Conservation (phyloP, 441 rosid genomes). For the Oxalis stricta region DNA sequence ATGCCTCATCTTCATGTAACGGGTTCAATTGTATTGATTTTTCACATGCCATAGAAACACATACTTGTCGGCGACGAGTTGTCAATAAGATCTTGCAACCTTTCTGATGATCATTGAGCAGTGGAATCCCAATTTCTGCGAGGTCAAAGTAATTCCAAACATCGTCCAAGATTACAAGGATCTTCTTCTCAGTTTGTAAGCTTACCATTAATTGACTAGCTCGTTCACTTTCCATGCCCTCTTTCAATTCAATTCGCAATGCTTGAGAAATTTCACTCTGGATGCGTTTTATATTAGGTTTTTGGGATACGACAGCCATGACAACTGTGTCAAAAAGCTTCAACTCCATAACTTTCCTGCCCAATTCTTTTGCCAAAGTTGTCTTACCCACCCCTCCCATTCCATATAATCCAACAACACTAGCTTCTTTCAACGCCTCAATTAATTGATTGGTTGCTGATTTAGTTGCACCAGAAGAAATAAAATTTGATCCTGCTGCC, state of each 20-base stretch:
- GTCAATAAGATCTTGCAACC: not conserved
- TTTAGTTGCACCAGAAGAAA: too few species aligned
- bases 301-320: slow-evolving; percentile 1
- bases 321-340: slow-evolving; percentile 1
- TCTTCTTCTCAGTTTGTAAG: not conserved
- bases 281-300: not conserved
- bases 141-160: slow-evolving; percentile 6
- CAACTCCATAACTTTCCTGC: not conserved
- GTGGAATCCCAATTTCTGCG: slow-evolving; percentile 5
- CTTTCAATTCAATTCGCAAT: slow-evolving; percentile 1
- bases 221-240: not conserved
- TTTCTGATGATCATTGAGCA: not conserved
- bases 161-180: slow-evolving; percentile 13
- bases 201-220: not conserved
- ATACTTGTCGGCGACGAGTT: not conserved
- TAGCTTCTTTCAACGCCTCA: too few species aligned
- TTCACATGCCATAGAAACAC: not conserved
- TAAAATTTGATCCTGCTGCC: too few species aligned
- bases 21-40: not conserved
- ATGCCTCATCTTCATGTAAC: not conserved
- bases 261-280: slow-evolving; percentile 8
- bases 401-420: too few species aligned
- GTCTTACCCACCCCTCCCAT: too few species aligned
- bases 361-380: too few species aligned
- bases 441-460: too few species aligned